phyloP scores from a whole-genome alignment of 306 rosid species.

The Lathyrus tuberosus region DNA sequence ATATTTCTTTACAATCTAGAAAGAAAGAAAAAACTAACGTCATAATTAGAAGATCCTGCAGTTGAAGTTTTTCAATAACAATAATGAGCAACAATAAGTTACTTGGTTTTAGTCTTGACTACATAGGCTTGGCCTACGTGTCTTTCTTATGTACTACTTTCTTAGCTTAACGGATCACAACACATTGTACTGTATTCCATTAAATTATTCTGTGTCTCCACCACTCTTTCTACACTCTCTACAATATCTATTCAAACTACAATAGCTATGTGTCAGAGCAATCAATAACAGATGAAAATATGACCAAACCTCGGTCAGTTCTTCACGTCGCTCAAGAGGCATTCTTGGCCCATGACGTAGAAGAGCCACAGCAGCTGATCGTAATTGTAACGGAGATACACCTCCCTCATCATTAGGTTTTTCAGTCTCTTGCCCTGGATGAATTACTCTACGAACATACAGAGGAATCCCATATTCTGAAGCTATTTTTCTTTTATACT shows the following conservation, averaged over 20 bases:
- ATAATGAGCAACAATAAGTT: constrained; percentile 2
- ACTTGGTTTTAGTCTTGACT: neutral
- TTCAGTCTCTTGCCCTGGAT: constrained; percentile 51
- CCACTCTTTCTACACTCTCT: too few species aligned
- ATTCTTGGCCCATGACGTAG: constrained; percentile 86
- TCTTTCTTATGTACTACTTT: neutral
- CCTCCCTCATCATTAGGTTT: constrained; percentile 60
- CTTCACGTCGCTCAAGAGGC: constrained; percentile 79
- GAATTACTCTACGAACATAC: constrained; percentile 71
- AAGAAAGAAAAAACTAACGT: neutral
- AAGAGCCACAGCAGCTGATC: constrained; percentile 95
- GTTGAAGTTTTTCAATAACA: constrained; percentile 30
- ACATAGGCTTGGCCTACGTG: neutral
- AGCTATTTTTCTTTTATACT: constrained; percentile 79
- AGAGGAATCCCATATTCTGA: constrained; percentile 92
- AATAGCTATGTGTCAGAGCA: constrained; percentile 19
- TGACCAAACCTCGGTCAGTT: constrained; percentile 69
- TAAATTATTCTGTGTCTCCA: too few species aligned
- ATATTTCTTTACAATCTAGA: constrained; percentile 76
- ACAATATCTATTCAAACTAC: neutral
- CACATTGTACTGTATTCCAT: neutral
- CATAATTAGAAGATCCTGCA: constrained; percentile 1
- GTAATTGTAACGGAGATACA: constrained; percentile 90
- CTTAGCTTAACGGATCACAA: too few species aligned
- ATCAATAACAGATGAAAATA: constrained; percentile 26